Conservation (phyloP, 2,329 filamentous ascomycete genomes). For the Aspergillus japonicus region DNA sequence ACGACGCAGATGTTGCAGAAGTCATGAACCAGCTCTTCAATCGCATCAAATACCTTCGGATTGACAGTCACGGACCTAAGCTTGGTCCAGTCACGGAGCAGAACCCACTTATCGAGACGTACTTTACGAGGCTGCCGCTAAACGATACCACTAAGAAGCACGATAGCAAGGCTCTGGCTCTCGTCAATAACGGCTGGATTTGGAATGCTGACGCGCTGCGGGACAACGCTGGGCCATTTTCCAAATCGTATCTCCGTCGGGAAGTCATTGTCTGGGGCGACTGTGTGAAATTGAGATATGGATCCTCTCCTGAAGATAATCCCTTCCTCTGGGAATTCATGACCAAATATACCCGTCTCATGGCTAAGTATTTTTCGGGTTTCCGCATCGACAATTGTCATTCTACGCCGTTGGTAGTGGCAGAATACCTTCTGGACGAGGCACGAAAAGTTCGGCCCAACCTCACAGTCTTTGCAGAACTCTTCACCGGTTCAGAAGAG, state of each 20-base stretch:
- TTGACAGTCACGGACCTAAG: conserved; percentile 91
- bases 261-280: conserved; percentile 99
- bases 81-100: conserved; percentile 72
- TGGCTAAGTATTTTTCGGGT: conserved; percentile 92
- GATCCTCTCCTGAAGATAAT: conserved; percentile 74
- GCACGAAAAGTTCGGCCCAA: conserved; percentile 86
- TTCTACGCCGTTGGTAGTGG: conserved; percentile 90
- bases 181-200: conserved; percentile 98
- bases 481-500: conserved; percentile 93
- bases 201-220: conserved; percentile 94
- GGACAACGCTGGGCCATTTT: conserved; percentile 88
- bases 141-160: conserved; percentile 78
- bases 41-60: conserved; percentile 86
- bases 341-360: conserved; percentile 83
- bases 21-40: conserved; percentile 92
- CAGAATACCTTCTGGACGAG: conserved; percentile 90
- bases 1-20: conserved; percentile 76
- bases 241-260: conserved; percentile 87
- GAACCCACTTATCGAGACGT: conserved; percentile 84
- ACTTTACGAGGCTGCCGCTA: conserved; percentile 84
- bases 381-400: conserved; percentile 98
- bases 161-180: conserved; percentile 70
- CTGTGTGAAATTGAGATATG: conserved; percentile 95
- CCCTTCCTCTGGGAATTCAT: conserved; percentile 96
- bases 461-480: conserved; percentile 86